phyloP scores from a whole-genome alignment of 306 rosid species.

The Senna tora region DNA sequence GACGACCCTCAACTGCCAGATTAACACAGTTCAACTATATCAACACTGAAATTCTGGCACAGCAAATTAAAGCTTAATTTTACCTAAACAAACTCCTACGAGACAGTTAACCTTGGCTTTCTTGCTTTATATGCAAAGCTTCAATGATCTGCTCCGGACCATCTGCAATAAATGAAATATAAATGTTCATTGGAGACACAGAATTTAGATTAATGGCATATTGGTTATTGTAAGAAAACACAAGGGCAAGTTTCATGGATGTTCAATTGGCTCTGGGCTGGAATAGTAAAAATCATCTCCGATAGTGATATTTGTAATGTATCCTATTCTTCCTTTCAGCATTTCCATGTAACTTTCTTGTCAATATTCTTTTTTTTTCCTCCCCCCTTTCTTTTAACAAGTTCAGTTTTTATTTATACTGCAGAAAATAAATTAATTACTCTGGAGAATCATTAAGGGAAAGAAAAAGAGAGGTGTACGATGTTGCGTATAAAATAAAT shows the following conservation, averaged over 20 bases:
- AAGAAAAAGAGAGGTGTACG: conserved; percentile 40
- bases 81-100: conserved; percentile 43
- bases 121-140: conserved; percentile 47
- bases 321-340: background rate
- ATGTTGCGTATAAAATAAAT: conserved; percentile 48
- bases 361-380: background rate
- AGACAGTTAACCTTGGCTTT: conserved; percentile 30
- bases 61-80: conserved; percentile 39
- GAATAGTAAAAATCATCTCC: conserved; percentile 10
- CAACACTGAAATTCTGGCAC: conserved; percentile 16
- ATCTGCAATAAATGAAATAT: conserved; percentile 48
- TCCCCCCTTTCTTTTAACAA: too few relatives aligned
- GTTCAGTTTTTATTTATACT: background rate
- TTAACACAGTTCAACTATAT: conserved; percentile 37
- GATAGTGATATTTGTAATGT: background rate
- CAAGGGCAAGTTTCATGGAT: conserved; percentile 20
- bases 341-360: conserved; percentile 18
- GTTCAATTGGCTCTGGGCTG: background rate
- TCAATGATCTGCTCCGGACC: conserved; percentile 59
- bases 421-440: background rate
- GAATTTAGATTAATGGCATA: conserved; percentile 16
- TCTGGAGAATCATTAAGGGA: background rate
- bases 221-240: conserved; percentile 15
- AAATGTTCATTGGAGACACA: conserved; percentile 27
- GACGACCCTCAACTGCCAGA: conserved; percentile 63